Conservation (phyloP, 495 filamentous ascomycete genomes). For the Hypoxylon intermedium region DNA sequence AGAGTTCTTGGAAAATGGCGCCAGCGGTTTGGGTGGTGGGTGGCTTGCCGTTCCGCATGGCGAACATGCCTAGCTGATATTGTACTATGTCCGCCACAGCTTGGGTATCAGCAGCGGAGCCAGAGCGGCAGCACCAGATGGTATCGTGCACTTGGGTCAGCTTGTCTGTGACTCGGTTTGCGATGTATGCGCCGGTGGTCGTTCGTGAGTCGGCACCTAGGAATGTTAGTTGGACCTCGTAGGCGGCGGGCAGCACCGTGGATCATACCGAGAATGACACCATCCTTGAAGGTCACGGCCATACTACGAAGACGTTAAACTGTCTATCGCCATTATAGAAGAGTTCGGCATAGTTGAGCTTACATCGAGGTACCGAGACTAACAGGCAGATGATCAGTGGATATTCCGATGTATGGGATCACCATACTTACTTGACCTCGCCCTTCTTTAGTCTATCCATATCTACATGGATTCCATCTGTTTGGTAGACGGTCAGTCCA, state of each 20-base stretch:
- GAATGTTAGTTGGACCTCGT: background rate
- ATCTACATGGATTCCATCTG: slow-evolving; percentile 98
- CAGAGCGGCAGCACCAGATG: slow-evolving; percentile 98
- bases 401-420: background rate
- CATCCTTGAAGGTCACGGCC: slow-evolving; percentile 96
- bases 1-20: slow-evolving; percentile 94
- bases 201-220: slow-evolving; percentile 91
- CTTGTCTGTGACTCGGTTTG: slow-evolving; percentile 98
- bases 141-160: slow-evolving; percentile 98
- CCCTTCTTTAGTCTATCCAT: slow-evolving; percentile 95
- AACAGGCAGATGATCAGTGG: slow-evolving; percentile 51
- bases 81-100: slow-evolving; percentile 97
- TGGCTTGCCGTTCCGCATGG: slow-evolving; percentile 81
- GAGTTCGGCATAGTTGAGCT: slow-evolving; percentile 47
- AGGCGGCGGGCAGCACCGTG: background rate
- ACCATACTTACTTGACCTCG: slow-evolving; percentile 75
- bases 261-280: slow-evolving; percentile 83
- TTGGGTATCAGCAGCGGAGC: slow-evolving; percentile 96
- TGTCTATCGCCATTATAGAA: slow-evolving; percentile 25
- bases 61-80: slow-evolving; percentile 93
- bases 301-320: slow-evolving; percentile 60
- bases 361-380: slow-evolving; percentile 98
- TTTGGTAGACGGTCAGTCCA: slow-evolving; percentile 8
- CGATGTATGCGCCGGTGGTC: slow-evolving; percentile 98
- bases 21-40: slow-evolving; percentile 95